Evolutionary conservation across 176 grass and related monocot genomes (phyloP), one percentile per base, ranked within the genome.

Genomic region (Oryza brachyantha): DNA sequence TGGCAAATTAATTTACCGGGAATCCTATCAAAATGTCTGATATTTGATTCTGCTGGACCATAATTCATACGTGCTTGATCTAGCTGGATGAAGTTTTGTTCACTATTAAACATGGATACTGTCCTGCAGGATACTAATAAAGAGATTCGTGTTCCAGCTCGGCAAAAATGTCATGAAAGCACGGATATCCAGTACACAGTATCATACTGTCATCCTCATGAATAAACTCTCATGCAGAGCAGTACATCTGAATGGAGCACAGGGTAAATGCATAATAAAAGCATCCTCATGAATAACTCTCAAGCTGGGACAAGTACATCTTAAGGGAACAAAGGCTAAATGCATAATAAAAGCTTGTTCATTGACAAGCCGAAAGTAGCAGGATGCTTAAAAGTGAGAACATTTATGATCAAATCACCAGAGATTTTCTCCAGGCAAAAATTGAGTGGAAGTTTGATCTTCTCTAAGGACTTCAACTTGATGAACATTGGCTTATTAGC

Each of bases 401-500:
- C 40, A 78, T 39, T 66, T 16, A 37, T 63, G 27, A 61, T 84
- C 63, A 76, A 83, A 75, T 16, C 50, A 68, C 35, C 19, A 29
- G 11, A 55, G 17, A 8, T 27, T 60, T 74, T 41, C 35, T 29
- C 12, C 17, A 27, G 14, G 25, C 0, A 63, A 69, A 70, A 2
- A 59, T 43, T 70, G 40, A n/a, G 34, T 41, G 46, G 22, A 5
- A 24, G 72, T 62, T 85, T 80, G 68, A 88, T 80, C 50, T 77
- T 67, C 63, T 67, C 86, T 52, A 52, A 34, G 45, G 84, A 63
- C 66, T n/a, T 86, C 83, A 81, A 36, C 21, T 77, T 73, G 64
- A 50, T n/a, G n/a, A n/a, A n/a, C n/a, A n/a, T n/a, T n/a, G 17
- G 46, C 17, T 52, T 3, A 52, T 52, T 21, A 7, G 50, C 21